These are phyloP conservation scores for Candida orba DNA, from an alignment of 805 yeast species.

Conservation along the genomic window DNA sequence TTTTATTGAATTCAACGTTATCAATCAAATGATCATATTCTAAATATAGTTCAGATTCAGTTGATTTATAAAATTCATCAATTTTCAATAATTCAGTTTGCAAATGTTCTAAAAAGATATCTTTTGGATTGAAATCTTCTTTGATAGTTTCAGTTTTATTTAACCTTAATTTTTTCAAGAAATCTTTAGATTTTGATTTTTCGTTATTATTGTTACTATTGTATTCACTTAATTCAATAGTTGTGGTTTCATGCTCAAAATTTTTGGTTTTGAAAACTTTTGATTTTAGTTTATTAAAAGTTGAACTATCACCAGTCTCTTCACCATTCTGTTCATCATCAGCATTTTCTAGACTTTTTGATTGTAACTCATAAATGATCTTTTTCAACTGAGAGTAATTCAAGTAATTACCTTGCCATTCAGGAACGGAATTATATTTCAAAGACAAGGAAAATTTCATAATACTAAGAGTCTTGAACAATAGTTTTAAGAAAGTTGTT, in stretches of 20 bases:
- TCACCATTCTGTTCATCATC: conserved; percentile 1
- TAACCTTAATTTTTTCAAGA: not conserved
- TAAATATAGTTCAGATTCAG: conserved; percentile 38
- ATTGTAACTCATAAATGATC: conserved; percentile 45
- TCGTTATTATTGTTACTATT: not conserved
- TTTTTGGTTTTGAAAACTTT: not conserved
- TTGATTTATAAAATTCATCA: conserved; percentile 41
- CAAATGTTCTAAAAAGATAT: conserved; percentile 40
- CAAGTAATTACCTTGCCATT: conserved; percentile 79
- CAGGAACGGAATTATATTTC: conserved; percentile 69
- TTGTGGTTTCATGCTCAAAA: conserved; percentile 2
- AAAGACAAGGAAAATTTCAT: conserved; percentile 71
- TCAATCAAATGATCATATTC: conserved; percentile 39
- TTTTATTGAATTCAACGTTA: conserved; percentile 37
- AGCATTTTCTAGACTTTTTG: conserved; percentile 7
- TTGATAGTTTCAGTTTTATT: not conserved
- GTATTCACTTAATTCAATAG: conserved; percentile 22
- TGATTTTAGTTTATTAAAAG: too few relatives aligned
- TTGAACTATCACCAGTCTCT: not conserved
- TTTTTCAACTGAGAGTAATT: conserved; percentile 58
- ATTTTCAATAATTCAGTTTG: conserved; percentile 43
- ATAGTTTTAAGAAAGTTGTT: too few relatives aligned
- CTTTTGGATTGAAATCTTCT: conserved; percentile 26
- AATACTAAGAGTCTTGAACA: not conserved
- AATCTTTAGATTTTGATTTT: not conserved